A percentile compares a stretch with the other conserved stretches of the same genome.
Evolutionary conservation across 495 filamentous ascomycete genomes (phyloP).

Genomic region (Xylaria bambusicola): DNA sequence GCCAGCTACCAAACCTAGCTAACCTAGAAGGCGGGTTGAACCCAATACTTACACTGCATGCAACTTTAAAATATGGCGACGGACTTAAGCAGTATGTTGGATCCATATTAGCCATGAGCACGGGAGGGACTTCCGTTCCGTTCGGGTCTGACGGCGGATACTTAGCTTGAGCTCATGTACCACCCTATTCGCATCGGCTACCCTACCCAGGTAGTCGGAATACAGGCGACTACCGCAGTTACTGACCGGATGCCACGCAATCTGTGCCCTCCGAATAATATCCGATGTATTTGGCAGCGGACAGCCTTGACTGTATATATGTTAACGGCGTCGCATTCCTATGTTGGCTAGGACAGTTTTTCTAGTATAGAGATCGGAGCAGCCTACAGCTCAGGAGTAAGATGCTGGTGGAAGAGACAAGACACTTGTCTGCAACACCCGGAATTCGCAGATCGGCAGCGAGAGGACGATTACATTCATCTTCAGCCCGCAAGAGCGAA

Average conservation of each 20-base stretch:
- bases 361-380: slow-evolving; percentile 42
- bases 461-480: slow-evolving; percentile 47
- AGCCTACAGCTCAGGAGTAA: slow-evolving; percentile 30
- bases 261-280: slow-evolving; percentile 53
- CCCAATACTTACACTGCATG: background rate
- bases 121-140: slow-evolving; percentile 59
- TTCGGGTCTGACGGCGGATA: slow-evolving; percentile 58
- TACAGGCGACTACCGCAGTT: slow-evolving; percentile 57
- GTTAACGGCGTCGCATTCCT: slow-evolving; percentile 52
- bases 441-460: slow-evolving; percentile 27
- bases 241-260: slow-evolving; percentile 41
- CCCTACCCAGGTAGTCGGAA: slow-evolving; percentile 45
- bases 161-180: slow-evolving; percentile 57
- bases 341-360: slow-evolving; percentile 58
- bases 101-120: slow-evolving; percentile 62
- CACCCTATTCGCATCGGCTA: slow-evolving; percentile 33
- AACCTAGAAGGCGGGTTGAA: background rate
- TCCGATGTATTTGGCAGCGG: slow-evolving; percentile 49
- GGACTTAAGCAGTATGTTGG: slow-evolving; percentile 52
- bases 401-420: slow-evolving; percentile 55
- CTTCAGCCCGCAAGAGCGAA: no score
- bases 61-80: slow-evolving; percentile 44
- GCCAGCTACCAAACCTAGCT: slow-evolving; percentile 45
- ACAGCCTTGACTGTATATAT: slow-evolving; percentile 56
- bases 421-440: slow-evolving; percentile 54